Conservation (phyloP, 805 yeast species). For the Candida yuanshanica region DNA sequence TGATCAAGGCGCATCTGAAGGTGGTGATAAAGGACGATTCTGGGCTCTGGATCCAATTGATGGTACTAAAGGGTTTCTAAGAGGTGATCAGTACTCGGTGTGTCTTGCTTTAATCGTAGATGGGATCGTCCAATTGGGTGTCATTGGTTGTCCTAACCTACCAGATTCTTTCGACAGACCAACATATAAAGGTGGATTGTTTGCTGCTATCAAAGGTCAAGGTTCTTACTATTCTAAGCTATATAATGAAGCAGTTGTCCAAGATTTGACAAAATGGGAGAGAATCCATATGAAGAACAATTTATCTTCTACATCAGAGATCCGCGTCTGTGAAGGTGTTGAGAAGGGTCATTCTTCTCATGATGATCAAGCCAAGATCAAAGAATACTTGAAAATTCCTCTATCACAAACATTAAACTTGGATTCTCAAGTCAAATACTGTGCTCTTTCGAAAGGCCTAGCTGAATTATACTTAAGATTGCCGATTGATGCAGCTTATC, state of each 20-base stretch:
- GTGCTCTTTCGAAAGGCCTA: slow-evolving; percentile 82
- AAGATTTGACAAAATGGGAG: slow-evolving; percentile 27
- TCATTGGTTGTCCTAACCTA: slow-evolving; percentile 94
- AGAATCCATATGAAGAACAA: slow-evolving; percentile 49
- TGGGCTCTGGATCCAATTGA: slow-evolving; percentile 99
- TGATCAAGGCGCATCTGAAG: slow-evolving; percentile 74
- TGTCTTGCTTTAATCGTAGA: slow-evolving; percentile 87
- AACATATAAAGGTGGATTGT: slow-evolving; percentile 62
- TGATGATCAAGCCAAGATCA: slow-evolving; percentile 74
- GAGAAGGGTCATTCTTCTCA: slow-evolving; percentile 95
- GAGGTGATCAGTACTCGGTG: slow-evolving; percentile 97
- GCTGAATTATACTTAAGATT: slow-evolving; percentile 90
- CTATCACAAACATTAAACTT: slow-evolving; percentile 61
- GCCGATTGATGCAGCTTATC: slow-evolving; percentile 69
- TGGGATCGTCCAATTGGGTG: slow-evolving; percentile 83
- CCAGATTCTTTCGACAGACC: slow-evolving; percentile 34
- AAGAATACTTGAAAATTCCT: slow-evolving; percentile 53
- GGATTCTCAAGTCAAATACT: slow-evolving; percentile 96
- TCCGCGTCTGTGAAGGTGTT: slow-evolving; percentile 85
- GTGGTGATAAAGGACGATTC: slow-evolving; percentile 74
- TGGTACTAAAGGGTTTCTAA: slow-evolving; percentile 92
- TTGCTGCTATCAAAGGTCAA: slow-evolving; percentile 58
- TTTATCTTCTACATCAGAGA: slow-evolving; percentile 36
- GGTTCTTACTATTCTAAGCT: slow-evolving; percentile 53
- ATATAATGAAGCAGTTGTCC: slow-evolving; percentile 28